These are phyloP conservation scores for Baorangia bicolor DNA, from an alignment of 768 basidiomycete genomes.

Conservation along the genomic window DNA sequence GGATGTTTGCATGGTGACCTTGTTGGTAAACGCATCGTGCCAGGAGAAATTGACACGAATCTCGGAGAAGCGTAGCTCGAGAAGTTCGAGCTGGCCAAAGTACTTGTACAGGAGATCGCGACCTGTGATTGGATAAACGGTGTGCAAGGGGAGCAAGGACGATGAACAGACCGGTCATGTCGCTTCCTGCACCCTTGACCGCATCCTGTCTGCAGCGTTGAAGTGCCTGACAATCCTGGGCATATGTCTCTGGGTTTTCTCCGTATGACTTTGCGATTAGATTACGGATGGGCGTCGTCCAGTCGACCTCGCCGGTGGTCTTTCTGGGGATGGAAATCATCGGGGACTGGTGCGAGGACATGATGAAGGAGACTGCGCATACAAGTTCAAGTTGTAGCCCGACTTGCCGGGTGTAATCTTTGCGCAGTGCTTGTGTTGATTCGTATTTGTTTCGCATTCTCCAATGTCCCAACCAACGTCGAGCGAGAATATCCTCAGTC, in stretches of 20 bases:
- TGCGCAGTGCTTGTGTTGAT: conserved; percentile 10
- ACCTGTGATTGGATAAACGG: conserved; percentile 41
- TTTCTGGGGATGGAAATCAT: conserved; percentile 93
- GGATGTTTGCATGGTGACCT: conserved; percentile 91
- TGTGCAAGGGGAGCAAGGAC: neutral
- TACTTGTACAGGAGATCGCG: conserved; percentile 98
- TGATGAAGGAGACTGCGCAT: conserved; percentile 25
- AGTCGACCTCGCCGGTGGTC: conserved; percentile 95
- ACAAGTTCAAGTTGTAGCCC: no score
- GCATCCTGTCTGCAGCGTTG: conserved; percentile 95
- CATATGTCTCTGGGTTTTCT: conserved; percentile 87
- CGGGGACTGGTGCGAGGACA: conserved; percentile 82
- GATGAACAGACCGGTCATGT: conserved; percentile 71
- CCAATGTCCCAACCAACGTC: conserved; percentile 64
- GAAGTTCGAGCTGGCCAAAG: conserved; percentile 96
- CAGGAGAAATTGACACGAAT: conserved; percentile 95
- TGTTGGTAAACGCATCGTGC: conserved; percentile 95
- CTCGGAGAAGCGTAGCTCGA: conserved; percentile 95
- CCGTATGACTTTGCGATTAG: conserved; percentile 91
- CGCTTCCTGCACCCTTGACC: conserved; percentile 93
- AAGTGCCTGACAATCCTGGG: conserved; percentile 77
- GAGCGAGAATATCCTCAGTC: conserved; percentile 86
- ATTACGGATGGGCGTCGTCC: conserved; percentile 83
- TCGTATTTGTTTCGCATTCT: conserved; percentile 21
- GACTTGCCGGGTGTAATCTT: neutral